Evolutionary conservation across 202 grass and related monocot species (phyloP).

Genomic region (Carex arenaria): DNA sequence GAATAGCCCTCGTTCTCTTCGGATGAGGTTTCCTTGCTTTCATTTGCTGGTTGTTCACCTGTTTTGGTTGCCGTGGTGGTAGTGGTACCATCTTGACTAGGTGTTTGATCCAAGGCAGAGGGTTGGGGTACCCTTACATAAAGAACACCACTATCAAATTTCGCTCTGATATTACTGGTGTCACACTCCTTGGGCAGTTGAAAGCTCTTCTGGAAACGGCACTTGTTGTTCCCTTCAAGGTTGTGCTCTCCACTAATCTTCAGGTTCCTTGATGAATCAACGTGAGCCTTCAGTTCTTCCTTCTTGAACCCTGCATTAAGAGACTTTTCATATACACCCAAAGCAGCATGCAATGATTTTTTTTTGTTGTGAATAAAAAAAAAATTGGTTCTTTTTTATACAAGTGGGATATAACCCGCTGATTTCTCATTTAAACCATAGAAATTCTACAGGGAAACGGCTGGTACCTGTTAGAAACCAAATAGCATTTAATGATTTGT

Average conservation of each 20-base stretch:
- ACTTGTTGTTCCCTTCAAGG: conserved; percentile 19
- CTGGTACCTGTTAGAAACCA: too few relatives aligned
- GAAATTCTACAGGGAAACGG: too few relatives aligned
- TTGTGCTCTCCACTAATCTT: conserved; percentile 42
- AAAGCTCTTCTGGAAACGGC: conserved; percentile 36
- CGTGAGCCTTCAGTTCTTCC: conserved; percentile 58
- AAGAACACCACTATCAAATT: conserved; percentile 34
- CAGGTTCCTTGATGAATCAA: conserved; percentile 42
- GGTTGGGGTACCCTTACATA: conserved; percentile 40
- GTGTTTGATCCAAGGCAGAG: neutral
- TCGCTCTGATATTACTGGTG: conserved; percentile 27
- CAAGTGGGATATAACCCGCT: too few relatives aligned
- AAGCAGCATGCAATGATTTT: neutral
- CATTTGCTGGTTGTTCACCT: neutral
- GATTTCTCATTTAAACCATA: too few relatives aligned
- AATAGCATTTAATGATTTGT: neutral
- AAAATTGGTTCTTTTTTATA: too few relatives aligned
- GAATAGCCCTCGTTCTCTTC: neutral
- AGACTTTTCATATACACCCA: neutral
- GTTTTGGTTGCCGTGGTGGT: neutral
- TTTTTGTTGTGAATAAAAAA: too few relatives aligned
- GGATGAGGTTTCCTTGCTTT: neutral
- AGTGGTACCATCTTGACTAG: neutral
- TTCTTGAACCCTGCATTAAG: conserved; percentile 46
- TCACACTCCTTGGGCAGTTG: conserved; percentile 40